Percentiles rank a stretch among this genome's conserved stretches.
phyloP scores from a whole-genome alignment of 129 eudicot genomes.

The Escallonia herrerae region DNA sequence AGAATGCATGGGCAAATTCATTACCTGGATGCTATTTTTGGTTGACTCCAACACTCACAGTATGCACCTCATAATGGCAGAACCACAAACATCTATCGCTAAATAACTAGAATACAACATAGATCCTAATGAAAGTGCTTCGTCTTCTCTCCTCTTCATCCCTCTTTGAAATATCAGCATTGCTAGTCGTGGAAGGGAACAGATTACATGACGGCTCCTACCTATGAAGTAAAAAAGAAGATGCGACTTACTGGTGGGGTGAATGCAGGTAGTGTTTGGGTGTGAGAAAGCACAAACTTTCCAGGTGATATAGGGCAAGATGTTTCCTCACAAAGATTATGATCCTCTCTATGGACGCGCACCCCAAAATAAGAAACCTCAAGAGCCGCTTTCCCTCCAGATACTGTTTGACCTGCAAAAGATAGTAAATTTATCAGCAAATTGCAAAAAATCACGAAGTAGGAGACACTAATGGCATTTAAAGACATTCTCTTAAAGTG shows the following conservation, averaged over 20 bases:
- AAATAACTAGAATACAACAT: too few species aligned
- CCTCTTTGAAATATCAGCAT: not conserved
- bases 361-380: constrained; percentile 24
- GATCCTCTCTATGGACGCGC: constrained; percentile 27
- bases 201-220: not conserved
- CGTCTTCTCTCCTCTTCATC: too few species aligned
- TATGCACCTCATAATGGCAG: too few species aligned
- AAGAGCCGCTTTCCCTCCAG: constrained; percentile 26
- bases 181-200: too few species aligned
- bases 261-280: constrained; percentile 25
- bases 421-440: not conserved
- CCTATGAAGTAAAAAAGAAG: not conserved
- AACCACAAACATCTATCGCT: too few species aligned
- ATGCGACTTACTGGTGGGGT: constrained; percentile 33
- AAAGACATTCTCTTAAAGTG: too few species aligned
- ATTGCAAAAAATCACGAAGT: not conserved
- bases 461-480: too few species aligned
- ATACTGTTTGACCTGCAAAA: constrained; percentile 18
- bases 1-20: too few species aligned
- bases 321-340: constrained; percentile 33
- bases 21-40: too few species aligned
- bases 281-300: constrained; percentile 36
- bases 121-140: too few species aligned
- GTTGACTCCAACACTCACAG: too few species aligned
- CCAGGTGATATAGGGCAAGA: constrained; percentile 34